phyloP scores from a whole-genome alignment of 2,329 filamentous ascomycete species.

The Pseudogymnoascus sp. region DNA sequence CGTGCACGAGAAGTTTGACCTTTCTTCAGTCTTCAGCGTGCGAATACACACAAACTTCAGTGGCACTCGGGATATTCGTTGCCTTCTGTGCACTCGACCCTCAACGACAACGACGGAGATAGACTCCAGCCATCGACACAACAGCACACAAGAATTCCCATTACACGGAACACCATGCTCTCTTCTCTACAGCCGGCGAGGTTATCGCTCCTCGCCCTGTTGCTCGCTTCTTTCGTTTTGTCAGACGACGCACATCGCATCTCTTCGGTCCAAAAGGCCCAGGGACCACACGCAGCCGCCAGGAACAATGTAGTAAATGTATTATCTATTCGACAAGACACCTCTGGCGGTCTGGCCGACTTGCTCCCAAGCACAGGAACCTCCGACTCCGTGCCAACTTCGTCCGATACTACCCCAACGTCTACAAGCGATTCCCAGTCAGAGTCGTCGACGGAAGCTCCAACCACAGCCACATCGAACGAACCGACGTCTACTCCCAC shows the following conservation, averaged over 20 bases:
- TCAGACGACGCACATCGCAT: background rate
- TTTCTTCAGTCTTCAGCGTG: background rate
- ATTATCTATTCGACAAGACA: background rate
- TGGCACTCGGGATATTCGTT: background rate
- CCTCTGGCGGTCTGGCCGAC: background rate
- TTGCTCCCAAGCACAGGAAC: background rate
- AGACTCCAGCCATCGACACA: background rate
- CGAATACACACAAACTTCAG: background rate
- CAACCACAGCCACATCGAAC: background rate
- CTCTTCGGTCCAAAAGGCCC: background rate
- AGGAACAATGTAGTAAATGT: background rate
- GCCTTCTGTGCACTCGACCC: background rate
- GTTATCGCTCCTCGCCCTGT: background rate
- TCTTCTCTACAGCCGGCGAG: slow-evolving; percentile 1
- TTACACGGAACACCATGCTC: background rate
- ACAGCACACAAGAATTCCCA: background rate
- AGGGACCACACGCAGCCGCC: background rate
- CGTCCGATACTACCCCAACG: background rate
- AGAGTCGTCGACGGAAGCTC: background rate
- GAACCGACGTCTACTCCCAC: background rate
- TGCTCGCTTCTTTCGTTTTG: background rate
- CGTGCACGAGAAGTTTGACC: background rate
- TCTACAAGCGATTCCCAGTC: background rate
- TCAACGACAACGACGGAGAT: background rate
- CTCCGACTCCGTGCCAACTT: background rate